These are phyloP conservation scores for Leptographium galeiforme DNA, from an alignment of 2,329 filamentous ascomycete genomes.

Conservation along the genomic window DNA sequence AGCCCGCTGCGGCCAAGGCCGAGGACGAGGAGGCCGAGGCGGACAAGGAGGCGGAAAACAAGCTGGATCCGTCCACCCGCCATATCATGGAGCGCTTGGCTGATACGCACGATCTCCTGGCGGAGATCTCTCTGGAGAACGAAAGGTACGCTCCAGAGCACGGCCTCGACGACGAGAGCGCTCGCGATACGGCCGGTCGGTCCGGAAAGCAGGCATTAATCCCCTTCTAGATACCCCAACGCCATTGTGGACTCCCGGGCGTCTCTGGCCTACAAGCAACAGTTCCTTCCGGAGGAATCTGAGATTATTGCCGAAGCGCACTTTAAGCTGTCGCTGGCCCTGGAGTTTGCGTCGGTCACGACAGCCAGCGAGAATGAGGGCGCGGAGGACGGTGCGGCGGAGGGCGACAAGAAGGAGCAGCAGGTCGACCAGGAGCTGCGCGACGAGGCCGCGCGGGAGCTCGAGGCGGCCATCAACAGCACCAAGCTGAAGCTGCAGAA, in stretches of 20 bases:
- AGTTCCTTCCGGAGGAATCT: conserved; percentile 67
- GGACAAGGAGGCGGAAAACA: conserved; percentile 6
- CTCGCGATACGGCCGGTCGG: background rate
- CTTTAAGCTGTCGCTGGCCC: conserved; percentile 86
- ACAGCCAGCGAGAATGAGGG: conserved; percentile 22
- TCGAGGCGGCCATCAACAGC: conserved; percentile 61
- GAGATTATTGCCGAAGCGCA: conserved; percentile 86
- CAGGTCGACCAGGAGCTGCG: conserved; percentile 56
- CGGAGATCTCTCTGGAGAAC: conserved; percentile 94
- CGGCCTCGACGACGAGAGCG: background rate
- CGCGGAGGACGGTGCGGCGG: conserved; percentile 29
- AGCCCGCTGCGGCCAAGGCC: conserved; percentile 16
- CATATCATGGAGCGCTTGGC: conserved; percentile 75
- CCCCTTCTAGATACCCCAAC: conserved; percentile 49
- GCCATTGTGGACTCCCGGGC: conserved; percentile 76
- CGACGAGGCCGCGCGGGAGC: conserved; percentile 56
- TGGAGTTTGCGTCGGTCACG: conserved; percentile 83
- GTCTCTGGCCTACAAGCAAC: conserved; percentile 64
- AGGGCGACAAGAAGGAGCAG: conserved; percentile 21
- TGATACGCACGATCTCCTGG: conserved; percentile 85
- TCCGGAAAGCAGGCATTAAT: background rate
- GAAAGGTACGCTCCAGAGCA: conserved; percentile 44
- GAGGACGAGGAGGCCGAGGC: conserved; percentile 25
- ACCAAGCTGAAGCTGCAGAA: conserved; percentile 57
- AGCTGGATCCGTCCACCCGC: conserved; percentile 24